Percentiles rank a stretch among this genome's conserved stretches.
These are phyloP conservation scores for Aegilops bicornis DNA, from an alignment of 176 grass and related monocot genomes.

Conservation along the genomic window DNA sequence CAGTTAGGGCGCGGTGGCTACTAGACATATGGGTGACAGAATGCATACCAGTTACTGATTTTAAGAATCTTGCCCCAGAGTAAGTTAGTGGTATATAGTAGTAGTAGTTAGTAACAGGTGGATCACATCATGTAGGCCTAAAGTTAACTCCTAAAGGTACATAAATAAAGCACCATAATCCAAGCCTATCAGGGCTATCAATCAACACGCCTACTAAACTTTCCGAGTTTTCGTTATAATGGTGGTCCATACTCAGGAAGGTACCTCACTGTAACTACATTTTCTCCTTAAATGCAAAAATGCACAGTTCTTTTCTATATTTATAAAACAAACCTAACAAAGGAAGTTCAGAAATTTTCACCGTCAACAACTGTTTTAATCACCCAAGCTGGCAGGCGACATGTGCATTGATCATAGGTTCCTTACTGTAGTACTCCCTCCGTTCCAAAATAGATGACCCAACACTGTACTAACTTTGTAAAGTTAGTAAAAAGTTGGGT, in stretches of 20 bases:
- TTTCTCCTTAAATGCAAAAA: background rate
- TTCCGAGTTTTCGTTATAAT: background rate
- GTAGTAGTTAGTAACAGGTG: background rate
- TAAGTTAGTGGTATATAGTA: background rate
- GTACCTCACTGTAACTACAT: too few relatives aligned
- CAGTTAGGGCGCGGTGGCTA: background rate
- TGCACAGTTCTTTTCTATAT: background rate
- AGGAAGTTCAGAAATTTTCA: background rate
- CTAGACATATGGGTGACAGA: background rate
- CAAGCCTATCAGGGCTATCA: background rate
- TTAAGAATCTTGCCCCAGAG: background rate
- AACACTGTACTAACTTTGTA: too few relatives aligned
- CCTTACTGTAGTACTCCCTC: background rate
- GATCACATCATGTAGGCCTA: background rate
- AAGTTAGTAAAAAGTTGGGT: too few relatives aligned
- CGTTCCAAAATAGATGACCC: too few relatives aligned
- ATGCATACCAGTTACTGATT: background rate
- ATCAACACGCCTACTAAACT: too few relatives aligned
- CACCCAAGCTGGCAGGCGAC: background rate
- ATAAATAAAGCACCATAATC: background rate
- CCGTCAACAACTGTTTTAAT: background rate
- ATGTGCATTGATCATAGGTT: background rate
- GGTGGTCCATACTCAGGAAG: background rate
- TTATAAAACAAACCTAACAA: background rate
- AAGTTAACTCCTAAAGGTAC: background rate